These are phyloP conservation scores for Passiflora organensis DNA, from an alignment of 345 rosid genomes.

Conservation along the genomic window DNA sequence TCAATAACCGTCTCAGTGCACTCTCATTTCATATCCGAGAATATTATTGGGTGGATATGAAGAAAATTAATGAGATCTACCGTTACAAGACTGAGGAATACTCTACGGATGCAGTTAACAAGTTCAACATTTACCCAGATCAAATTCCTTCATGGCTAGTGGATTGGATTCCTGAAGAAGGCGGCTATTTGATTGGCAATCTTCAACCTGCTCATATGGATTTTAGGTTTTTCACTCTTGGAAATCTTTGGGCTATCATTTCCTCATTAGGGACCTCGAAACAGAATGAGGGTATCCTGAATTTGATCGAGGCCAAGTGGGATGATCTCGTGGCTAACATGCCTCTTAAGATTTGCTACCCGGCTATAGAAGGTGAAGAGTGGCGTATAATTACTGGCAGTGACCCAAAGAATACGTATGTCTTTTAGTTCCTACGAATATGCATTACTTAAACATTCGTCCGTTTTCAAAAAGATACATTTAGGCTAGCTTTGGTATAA, in stretches of 20 bases:
- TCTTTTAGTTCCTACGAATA: not conserved
- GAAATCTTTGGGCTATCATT: conserved; percentile 74
- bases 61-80: conserved; percentile 84
- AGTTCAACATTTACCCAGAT: conserved; percentile 93
- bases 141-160: conserved; percentile 87
- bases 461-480: not conserved
- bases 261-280: conserved; percentile 24
- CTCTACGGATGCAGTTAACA: conserved; percentile 77
- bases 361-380: conserved; percentile 77
- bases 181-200: conserved; percentile 75
- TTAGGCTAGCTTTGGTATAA: no score
- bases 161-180: conserved; percentile 84
- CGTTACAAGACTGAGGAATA: conserved; percentile 95
- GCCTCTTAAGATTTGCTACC: conserved; percentile 91
- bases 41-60: conserved; percentile 84
- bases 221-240: conserved; percentile 81
- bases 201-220: conserved; percentile 97
- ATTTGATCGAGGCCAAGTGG: conserved; percentile 79
- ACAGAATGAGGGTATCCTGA: conserved; percentile 34
- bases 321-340: conserved; percentile 70
- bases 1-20: conserved; percentile 80
- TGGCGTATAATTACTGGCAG: conserved; percentile 91
- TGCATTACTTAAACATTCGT: not conserved
- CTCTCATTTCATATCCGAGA: conserved; percentile 87
- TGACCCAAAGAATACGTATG: conserved; percentile 90